Percentiles rank a stretch among this genome's conserved stretches.
phyloP scores from a whole-genome alignment of 805 yeast species.

The Yamadazyma kitorensis region DNA sequence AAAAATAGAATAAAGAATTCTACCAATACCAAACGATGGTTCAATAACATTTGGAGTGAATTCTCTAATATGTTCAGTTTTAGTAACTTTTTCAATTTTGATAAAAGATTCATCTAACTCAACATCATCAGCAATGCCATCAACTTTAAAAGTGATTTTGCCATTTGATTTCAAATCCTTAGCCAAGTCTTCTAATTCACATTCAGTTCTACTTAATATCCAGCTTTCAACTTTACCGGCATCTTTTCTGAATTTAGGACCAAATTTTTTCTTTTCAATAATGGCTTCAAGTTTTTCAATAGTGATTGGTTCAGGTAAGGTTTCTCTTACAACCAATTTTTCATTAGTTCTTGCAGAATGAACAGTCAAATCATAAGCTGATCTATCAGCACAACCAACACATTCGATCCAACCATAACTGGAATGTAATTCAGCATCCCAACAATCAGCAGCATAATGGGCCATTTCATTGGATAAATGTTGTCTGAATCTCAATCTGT shows the following conservation, averaged over 20 bases:
- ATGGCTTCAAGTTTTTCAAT: constrained; percentile 84
- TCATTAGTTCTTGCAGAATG: constrained; percentile 94
- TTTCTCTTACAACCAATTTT: constrained; percentile 90
- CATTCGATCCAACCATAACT: constrained; percentile 99
- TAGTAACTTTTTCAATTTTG: constrained; percentile 71
- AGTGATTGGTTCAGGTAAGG: constrained; percentile 76
- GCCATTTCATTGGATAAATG: constrained; percentile 99
- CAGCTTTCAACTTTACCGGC: constrained; percentile 89
- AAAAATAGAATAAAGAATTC: constrained; percentile 87
- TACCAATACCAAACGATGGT: constrained; percentile 99
- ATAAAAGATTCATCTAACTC: constrained; percentile 75
- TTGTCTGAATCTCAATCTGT: constrained; percentile 91
- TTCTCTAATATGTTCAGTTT: constrained; percentile 90
- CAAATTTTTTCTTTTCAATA: constrained; percentile 91
- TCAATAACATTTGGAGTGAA: constrained; percentile 96
- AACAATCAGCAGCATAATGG: constrained; percentile 98
- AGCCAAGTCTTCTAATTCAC: constrained; percentile 76
- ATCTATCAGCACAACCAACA: constrained; percentile 99
- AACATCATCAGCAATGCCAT: constrained; percentile 60
- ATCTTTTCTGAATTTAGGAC: constrained; percentile 96
- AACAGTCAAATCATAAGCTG: constrained; percentile 95
- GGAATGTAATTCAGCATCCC: constrained; percentile 97
- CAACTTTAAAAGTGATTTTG: constrained; percentile 63
- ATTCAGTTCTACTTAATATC: constrained; percentile 73
- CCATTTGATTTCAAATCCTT: constrained; percentile 61